Evolutionary conservation across 805 yeast genomes (phyloP), one percentile per base, ranked within the genome.

Genomic region (Cyberlindnera galapagoensis): DNA sequence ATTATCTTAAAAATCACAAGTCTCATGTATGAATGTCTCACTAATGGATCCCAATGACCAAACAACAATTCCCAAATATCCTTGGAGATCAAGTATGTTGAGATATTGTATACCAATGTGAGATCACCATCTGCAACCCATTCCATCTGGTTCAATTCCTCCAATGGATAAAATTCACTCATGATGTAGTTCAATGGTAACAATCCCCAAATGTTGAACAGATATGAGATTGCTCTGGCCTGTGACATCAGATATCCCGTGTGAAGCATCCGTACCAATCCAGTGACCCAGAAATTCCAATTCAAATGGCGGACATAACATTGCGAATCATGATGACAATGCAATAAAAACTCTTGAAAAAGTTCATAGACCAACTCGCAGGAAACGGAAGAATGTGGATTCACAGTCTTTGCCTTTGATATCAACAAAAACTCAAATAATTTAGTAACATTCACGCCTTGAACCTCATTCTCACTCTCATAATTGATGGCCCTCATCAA

Each of bases 31-130:
- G 76, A 81, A 4, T 80, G 69, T 22, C 95, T 62, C 16, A 83
- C 76, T 12, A 84, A 54, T 4, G 94, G 87, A 47, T 76, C 71
- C 85, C 94, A 86, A 55, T 86, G 94, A 23, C 77, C 69, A 47
- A 85, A 75, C 39, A 70, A 71, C 29, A 63, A 59, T 21, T 56
- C 56, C 80, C 88, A 83, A 21, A 62, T 57, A 1, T 49, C 43
- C 4, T 60, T 51, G 4, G 71, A 63, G 7, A 80, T 56, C 21
- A 83, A 51, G 77, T 80, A 80, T 13, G 56, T 47, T 5, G 74
- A 59, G 32, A 76, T 56, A 44, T 70, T 70, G 46, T 63, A 60
- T 38, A 75, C 64, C 29, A 69, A 49, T 25, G 75, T 59, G 36
- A 63, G 65, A 21, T 52, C 55, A 5, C 47, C 39, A 36, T 63